phyloP scores from a whole-genome alignment of 495 filamentous ascomycete genomes.

The Hyaloscypha finlandica region DNA sequence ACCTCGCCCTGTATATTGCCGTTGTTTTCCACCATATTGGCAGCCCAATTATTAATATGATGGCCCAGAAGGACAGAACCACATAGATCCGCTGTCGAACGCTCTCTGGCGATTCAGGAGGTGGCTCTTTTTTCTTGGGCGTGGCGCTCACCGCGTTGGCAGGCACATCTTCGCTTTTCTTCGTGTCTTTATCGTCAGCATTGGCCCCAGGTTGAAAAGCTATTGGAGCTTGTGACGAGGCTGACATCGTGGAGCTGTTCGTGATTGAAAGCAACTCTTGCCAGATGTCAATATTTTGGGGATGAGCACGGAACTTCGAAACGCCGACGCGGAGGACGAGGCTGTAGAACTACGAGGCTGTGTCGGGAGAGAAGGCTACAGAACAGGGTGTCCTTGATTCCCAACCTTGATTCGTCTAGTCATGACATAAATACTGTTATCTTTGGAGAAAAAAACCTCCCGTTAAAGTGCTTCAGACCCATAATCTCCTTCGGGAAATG shows the following conservation, averaged over 20 bases:
- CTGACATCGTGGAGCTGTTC: conserved; percentile 18
- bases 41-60: conserved; percentile 81
- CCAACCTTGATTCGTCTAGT: no score
- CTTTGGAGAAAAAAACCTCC: background rate
- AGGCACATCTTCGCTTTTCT: conserved; percentile 18
- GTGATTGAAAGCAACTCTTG: conserved; percentile 12
- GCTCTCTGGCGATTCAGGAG: conserved; percentile 73
- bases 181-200: background rate
- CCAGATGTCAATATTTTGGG: conserved; percentile 11
- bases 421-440: background rate
- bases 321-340: conserved; percentile 1
- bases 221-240: conserved; percentile 14
- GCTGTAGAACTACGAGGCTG: conserved; percentile 5
- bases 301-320: background rate
- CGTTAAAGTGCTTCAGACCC: background rate
- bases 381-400: no score
- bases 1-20: conserved; percentile 81
- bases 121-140: conserved; percentile 51
- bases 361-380: no score
- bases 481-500: background rate
- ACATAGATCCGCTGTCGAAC: conserved; percentile 69
- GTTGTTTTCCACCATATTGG: conserved; percentile 99
- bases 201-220: conserved; percentile 9
- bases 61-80: conserved; percentile 87
- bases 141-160: conserved; percentile 28